Evolutionary conservation across 345 rosid species (phyloP).

Genomic region (Syzygium grande): DNA sequence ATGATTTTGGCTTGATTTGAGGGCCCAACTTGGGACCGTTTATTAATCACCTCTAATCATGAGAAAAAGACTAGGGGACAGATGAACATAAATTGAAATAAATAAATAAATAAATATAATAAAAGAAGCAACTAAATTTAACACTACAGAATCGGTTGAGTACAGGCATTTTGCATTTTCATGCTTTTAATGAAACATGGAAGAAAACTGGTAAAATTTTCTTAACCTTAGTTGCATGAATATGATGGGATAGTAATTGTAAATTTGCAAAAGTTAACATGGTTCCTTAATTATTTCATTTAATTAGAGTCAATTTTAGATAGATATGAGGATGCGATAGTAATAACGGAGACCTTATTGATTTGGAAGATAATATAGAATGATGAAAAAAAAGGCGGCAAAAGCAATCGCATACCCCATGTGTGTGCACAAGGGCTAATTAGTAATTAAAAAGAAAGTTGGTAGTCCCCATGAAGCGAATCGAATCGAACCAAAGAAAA

Average conservation of each 20-base stretch:
- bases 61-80: background rate
- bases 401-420: too few species aligned
- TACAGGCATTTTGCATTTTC: background rate
- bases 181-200: background rate
- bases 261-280: background rate
- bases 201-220: background rate
- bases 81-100: background rate
- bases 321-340: background rate
- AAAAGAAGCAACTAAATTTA: background rate
- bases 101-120: too few species aligned
- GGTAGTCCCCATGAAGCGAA: background rate
- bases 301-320: background rate
- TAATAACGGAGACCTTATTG: background rate
- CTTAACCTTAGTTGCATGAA: background rate
- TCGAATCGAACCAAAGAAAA: background rate
- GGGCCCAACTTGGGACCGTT: background rate
- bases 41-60: background rate
- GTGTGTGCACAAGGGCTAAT: too few species aligned
- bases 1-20: background rate
- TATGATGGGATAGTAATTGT: background rate
- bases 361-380: background rate
- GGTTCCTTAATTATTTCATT: background rate
- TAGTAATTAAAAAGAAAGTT: background rate
- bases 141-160: background rate
- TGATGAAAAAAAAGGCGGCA: background rate